Evolutionary conservation across 2,329 filamentous ascomycete species (phyloP).

Genomic region (Fusarium siculi): DNA sequence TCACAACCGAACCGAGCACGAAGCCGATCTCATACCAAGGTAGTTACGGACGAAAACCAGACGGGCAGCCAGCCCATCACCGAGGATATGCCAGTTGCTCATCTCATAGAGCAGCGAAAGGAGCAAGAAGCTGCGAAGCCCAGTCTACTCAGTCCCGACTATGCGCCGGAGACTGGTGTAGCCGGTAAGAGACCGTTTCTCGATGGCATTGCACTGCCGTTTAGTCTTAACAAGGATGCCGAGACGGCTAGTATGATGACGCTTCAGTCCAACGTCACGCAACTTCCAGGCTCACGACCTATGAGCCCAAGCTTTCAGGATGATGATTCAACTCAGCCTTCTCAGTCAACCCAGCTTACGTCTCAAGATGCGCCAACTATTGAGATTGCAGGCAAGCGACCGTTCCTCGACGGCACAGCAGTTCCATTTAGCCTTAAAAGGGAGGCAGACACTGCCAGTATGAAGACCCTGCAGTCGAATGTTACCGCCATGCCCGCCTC

Average conservation of each 20-base stretch:
- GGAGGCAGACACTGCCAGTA: slow-evolving; percentile 75
- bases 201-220: slow-evolving; percentile 77
- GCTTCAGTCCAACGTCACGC: slow-evolving; percentile 58
- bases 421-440: slow-evolving; percentile 77
- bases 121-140: slow-evolving; percentile 53
- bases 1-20: slow-evolving; percentile 43
- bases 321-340: slow-evolving; percentile 23
- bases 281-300: slow-evolving; percentile 46
- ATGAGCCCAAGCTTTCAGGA: slow-evolving; percentile 44
- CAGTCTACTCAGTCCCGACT: slow-evolving; percentile 57
- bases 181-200: slow-evolving; percentile 73
- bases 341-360: slow-evolving; percentile 29
- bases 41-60: slow-evolving; percentile 64
- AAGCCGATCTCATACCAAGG: slow-evolving; percentile 56
- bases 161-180: slow-evolving; percentile 59
- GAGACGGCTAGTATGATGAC: slow-evolving; percentile 78
- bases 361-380: slow-evolving; percentile 53
- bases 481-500: slow-evolving; percentile 45
- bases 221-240: slow-evolving; percentile 72
- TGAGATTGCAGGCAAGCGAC: slow-evolving; percentile 68
- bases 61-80: slow-evolving; percentile 49
- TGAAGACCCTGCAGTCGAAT: slow-evolving; percentile 70
- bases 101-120: slow-evolving; percentile 56
- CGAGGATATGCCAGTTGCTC: slow-evolving; percentile 56
- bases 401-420: slow-evolving; percentile 74